Evolutionary conservation across 164 flowering plant species (phyloP).

Genomic region (Vitis rupestris): DNA sequence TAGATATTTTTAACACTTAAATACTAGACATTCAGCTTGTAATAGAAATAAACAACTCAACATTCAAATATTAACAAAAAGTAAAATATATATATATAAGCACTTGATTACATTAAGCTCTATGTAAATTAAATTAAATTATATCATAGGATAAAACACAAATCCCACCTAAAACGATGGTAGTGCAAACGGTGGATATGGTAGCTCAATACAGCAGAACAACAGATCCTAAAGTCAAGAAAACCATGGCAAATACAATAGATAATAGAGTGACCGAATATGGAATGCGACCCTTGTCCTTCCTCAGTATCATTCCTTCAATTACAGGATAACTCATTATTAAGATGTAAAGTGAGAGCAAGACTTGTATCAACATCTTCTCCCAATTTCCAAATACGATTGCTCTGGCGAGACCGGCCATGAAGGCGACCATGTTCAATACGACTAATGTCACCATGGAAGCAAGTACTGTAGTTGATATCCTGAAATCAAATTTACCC

Average conservation of each 20-base stretch:
- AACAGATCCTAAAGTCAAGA: slow-evolving; percentile 15
- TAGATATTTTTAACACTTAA: too few species aligned
- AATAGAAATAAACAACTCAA: too few species aligned
- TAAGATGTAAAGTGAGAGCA: slow-evolving; percentile 25
- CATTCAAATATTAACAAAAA: too few species aligned
- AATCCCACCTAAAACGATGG: too few species aligned
- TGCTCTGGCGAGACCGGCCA: slow-evolving; percentile 26
- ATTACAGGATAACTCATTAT: slow-evolving; percentile 34
- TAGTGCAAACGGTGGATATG: too few species aligned
- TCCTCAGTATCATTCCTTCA: slow-evolving; percentile 42
- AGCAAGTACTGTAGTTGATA: slow-evolving; percentile 30
- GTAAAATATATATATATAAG: too few species aligned
- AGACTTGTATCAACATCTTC: slow-evolving; percentile 28
- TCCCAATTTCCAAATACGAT: slow-evolving; percentile 11
- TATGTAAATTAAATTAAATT: too few species aligned
- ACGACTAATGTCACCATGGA: slow-evolving; percentile 30
- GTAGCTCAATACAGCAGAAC: background rate
- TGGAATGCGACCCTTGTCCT: slow-evolving; percentile 27
- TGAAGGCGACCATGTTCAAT: slow-evolving; percentile 28
- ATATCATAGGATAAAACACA: too few species aligned
- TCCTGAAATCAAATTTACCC: slow-evolving; percentile 40
- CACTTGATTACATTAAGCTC: too few species aligned
- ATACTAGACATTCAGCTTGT: too few species aligned
- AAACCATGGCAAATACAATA: background rate
- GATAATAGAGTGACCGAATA: slow-evolving; percentile 5